A percentile compares a stretch with the other conserved stretches of the same genome.
These are phyloP conservation scores for Rubroboletus pulcherrimus DNA, from an alignment of 768 basidiomycete genomes.

Conservation along the genomic window DNA sequence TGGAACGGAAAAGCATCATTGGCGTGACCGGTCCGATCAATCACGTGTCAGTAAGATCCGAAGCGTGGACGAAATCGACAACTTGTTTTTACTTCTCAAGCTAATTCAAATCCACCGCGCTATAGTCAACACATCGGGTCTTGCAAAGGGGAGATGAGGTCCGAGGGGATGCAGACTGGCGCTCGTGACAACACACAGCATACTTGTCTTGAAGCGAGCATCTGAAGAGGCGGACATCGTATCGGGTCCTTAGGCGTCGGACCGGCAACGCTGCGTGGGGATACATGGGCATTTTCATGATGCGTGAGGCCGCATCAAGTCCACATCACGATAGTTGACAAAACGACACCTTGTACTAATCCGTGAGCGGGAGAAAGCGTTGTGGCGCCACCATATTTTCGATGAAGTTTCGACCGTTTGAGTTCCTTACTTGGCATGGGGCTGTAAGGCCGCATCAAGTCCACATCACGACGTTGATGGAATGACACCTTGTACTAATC, in stretches of 20 bases:
- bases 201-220: neutral
- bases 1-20: neutral
- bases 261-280: too few relatives aligned
- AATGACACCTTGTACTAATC: neutral
- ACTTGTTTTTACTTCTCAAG: neutral
- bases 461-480: neutral
- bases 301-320: neutral
- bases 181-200: neutral
- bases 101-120: neutral
- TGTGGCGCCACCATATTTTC: neutral
- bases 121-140: neutral
- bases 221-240: too few relatives aligned
- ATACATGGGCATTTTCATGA: neutral
- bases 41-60: neutral
- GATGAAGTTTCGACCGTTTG: neutral
- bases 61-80: conserved; percentile 2
- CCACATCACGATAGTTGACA: neutral
- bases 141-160: neutral
- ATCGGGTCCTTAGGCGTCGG: neutral
- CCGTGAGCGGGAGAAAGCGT: neutral
- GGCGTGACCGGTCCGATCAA: neutral
- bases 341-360: neutral
- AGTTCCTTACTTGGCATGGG: neutral
- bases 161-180: neutral
- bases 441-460: neutral